A percentile compares a stretch with the other conserved stretches of the same genome.
These are phyloP conservation scores for Fusarium euwallaceae DNA, from an alignment of 2,329 filamentous ascomycete genomes.

Conservation along the genomic window DNA sequence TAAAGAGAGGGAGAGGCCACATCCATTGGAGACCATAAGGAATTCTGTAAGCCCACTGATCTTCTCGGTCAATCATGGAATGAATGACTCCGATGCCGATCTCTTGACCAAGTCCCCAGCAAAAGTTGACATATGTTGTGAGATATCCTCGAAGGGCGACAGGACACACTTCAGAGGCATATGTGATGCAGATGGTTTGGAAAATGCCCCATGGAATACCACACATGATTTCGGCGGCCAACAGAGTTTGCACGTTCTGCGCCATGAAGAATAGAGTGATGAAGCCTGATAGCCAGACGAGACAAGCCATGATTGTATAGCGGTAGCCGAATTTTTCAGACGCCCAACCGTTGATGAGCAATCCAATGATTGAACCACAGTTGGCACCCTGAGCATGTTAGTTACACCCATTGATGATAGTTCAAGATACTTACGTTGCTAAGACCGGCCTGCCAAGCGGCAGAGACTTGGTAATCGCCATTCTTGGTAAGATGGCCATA, in stretches of 20 bases:
- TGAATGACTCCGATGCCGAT: constrained; percentile 80
- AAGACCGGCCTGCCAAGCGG: constrained; percentile 40
- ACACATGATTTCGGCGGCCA: constrained; percentile 39
- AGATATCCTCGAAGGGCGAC: constrained; percentile 78
- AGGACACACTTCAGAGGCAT: constrained; percentile 76
- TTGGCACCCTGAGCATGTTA: constrained; percentile 24
- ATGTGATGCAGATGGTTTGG: constrained; percentile 42
- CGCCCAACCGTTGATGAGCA: constrained; percentile 38
- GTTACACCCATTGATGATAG: background rate
- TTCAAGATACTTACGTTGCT: constrained; percentile 23
- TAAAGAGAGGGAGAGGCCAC: constrained; percentile 76
- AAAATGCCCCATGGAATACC: constrained; percentile 43
- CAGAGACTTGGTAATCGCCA: constrained; percentile 38
- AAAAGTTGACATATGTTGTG: constrained; percentile 82
- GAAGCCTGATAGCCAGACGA: constrained; percentile 33
- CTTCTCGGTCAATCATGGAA: constrained; percentile 72
- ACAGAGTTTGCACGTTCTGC: constrained; percentile 38
- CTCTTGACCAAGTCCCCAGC: constrained; percentile 82
- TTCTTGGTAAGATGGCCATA: constrained; percentile 33
- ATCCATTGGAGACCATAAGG: constrained; percentile 84
- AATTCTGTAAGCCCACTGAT: constrained; percentile 78
- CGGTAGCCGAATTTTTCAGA: constrained; percentile 39
- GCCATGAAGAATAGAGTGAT: constrained; percentile 44
- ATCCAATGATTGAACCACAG: constrained; percentile 40
- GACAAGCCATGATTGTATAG: constrained; percentile 40